These are phyloP conservation scores for Xylariaceae sp. DNA, from an alignment of 2,329 filamentous ascomycete species.

Conservation along the genomic window DNA sequence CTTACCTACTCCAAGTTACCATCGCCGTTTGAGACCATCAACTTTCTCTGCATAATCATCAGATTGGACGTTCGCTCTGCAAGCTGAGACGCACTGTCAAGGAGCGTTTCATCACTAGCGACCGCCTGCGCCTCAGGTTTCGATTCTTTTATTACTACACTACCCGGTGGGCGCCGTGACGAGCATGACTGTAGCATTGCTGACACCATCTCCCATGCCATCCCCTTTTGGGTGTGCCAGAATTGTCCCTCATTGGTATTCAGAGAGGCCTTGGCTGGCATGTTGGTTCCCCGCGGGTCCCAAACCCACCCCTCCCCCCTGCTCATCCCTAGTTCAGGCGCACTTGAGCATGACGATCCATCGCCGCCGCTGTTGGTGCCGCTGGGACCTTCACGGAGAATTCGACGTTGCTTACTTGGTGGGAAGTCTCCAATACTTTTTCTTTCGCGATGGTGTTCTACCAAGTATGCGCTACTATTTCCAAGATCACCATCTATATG, in stretches of 20 bases:
- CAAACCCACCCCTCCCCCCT: slow-evolving; percentile 8
- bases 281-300: slow-evolving; percentile 6
- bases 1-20: too few relatives aligned
- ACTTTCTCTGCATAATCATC: too few relatives aligned
- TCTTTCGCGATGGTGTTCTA: too few relatives aligned
- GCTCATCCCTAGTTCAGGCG: not conserved
- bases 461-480: too few relatives aligned
- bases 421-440: too few relatives aligned
- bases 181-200: slow-evolving; percentile 8
- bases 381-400: slow-evolving; percentile 3
- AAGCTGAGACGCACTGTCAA: too few relatives aligned
- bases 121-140: slow-evolving; percentile 10
- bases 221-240: slow-evolving; percentile 2
- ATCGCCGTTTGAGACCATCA: too few relatives aligned
- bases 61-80: too few relatives aligned
- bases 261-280: slow-evolving; percentile 1
- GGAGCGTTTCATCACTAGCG: slow-evolving; percentile 17
- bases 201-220: slow-evolving; percentile 12
- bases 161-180: too few relatives aligned
- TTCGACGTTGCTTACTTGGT: too few relatives aligned
- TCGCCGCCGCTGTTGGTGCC: too few relatives aligned
- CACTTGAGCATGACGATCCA: slow-evolving; percentile 11
- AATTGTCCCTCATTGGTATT: not conserved
- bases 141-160: not conserved
- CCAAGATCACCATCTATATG: not conserved